Conservation (phyloP, 2,329 filamentous ascomycete species). For the Apiospora marii region DNA sequence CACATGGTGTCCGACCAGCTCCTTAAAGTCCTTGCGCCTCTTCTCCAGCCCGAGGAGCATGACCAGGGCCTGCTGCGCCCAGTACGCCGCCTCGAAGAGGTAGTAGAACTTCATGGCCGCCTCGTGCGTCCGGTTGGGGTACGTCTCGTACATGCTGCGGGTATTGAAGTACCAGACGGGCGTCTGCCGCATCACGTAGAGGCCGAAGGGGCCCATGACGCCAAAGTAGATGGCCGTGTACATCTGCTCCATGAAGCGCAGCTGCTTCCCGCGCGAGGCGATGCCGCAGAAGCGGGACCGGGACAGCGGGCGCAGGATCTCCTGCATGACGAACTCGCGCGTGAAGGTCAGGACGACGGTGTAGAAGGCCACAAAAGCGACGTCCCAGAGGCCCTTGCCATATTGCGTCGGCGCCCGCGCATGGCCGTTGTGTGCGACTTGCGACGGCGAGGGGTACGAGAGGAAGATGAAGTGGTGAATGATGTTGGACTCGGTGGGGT, state of each 20-base stretch:
- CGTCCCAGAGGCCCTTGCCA: slow-evolving; percentile 73
- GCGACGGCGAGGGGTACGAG: slow-evolving; percentile 68
- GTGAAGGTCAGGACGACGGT: slow-evolving; percentile 75
- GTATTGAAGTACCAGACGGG: slow-evolving; percentile 81
- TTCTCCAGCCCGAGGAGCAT: slow-evolving; percentile 74
- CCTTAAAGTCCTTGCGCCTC: slow-evolving; percentile 77
- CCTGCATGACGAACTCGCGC: slow-evolving; percentile 78
- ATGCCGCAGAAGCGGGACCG: slow-evolving; percentile 59
- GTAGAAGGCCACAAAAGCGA: slow-evolving; percentile 77
- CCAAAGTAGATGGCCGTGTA: slow-evolving; percentile 78
- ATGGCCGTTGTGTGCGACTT: slow-evolving; percentile 40
- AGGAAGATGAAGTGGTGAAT: slow-evolving; percentile 72
- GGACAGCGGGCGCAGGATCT: slow-evolving; percentile 70
- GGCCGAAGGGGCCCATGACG: slow-evolving; percentile 70
- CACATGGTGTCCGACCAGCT: slow-evolving; percentile 55
- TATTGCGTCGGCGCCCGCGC: slow-evolving; percentile 58
- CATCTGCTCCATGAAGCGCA: slow-evolving; percentile 78
- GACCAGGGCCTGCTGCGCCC: slow-evolving; percentile 77
- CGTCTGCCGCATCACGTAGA: slow-evolving; percentile 75
- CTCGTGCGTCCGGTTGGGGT: slow-evolving; percentile 72
- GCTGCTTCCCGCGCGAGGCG: slow-evolving; percentile 67
- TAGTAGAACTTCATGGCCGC: slow-evolving; percentile 78
- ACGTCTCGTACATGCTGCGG: slow-evolving; percentile 73
- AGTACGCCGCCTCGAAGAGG: slow-evolving; percentile 76
- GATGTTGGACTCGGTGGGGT: slow-evolving; percentile 70